Evolutionary conservation across 2,329 filamentous ascomycete genomes (phyloP), one percentile per base, ranked within the genome.

Genomic region (Nannizziopsis arthrosporioides): DNA sequence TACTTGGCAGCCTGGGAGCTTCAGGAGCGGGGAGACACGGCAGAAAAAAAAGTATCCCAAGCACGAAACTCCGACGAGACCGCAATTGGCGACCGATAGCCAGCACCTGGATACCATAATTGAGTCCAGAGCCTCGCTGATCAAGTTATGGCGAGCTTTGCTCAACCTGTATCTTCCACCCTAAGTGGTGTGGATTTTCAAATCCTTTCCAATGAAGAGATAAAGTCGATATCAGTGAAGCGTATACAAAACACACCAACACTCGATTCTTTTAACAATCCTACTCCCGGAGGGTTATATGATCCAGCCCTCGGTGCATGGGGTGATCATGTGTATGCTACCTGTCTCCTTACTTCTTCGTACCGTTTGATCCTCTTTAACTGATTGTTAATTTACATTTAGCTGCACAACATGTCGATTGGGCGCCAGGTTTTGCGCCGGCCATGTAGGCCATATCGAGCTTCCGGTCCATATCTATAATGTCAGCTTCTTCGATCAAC

Each of bases 321-420:
- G 76, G 81, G 84, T 42, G 87, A 94, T 61, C 78, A 84, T 64
- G 73, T 81, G 85, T 93, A 76, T 71, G 80, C 56, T 34, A 51
- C 32, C 48, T 41, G 18, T 30, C 27, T 35, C 42, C 17, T 34
- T 27, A 17, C 48, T 50, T 54, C 49, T 51, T 40, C 32, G 15
- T 47, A 44, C 31, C 48, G 48, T 44, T 48, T 9, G 38, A 38
- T 31, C 2, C 15, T 18, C 18, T 5, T 27, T 27, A 31, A 38
- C 44, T 49, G 36, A 40, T 32, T 31, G 19, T 42, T 43, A 47
- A 42, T 58, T 55, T 55, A 43, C 43, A 44, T 36, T 51, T 57
- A 94, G 87, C 62, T 98, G 92, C 70, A 77, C 87, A 58, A 98
- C 92, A 65, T 98, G 92, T 70, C 86, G 90, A 57, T 76, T 94